phyloP scores from a whole-genome alignment of 2,329 filamentous ascomycete genomes.

The Aureobasidium sp. region DNA sequence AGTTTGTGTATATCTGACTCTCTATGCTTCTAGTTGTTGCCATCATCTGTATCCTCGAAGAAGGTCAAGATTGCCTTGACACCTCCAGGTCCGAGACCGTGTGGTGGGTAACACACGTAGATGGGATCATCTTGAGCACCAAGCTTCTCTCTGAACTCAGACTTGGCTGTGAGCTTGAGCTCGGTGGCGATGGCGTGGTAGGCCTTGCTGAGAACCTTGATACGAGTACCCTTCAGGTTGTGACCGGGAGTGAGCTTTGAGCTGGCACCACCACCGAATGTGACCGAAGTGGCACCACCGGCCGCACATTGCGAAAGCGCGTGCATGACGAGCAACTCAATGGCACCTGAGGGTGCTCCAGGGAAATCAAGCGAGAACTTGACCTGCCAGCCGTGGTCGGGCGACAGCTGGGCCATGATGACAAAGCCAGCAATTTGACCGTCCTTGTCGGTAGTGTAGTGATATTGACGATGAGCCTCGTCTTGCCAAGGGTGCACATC shows the following conservation, averaged over 20 bases:
- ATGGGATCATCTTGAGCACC: conserved; percentile 75
- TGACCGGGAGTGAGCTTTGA: conserved; percentile 67
- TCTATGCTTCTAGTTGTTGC: neutral
- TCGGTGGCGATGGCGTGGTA: conserved; percentile 77
- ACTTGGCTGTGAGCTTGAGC: conserved; percentile 74
- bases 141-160: conserved; percentile 84
- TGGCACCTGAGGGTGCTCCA: conserved; percentile 72
- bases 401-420: conserved; percentile 73
- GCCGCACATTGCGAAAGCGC: conserved; percentile 55
- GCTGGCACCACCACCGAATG: conserved; percentile 78
- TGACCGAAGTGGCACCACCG: conserved; percentile 58
- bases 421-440: conserved; percentile 68
- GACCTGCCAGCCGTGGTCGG: conserved; percentile 80
- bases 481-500: conserved; percentile 87
- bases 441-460: conserved; percentile 65
- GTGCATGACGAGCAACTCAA: conserved; percentile 72
- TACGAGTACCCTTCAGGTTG: conserved; percentile 70
- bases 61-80: conserved; percentile 82
- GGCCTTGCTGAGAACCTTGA: conserved; percentile 72
- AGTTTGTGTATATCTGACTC: neutral
- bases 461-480: conserved; percentile 73
- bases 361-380: conserved; percentile 97
- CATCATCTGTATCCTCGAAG: conserved; percentile 60
- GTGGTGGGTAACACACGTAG: conserved; percentile 83
- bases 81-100: conserved; percentile 73